These are phyloP conservation scores for Nemania sp. DNA, from an alignment of 2,329 filamentous ascomycete genomes.

Conservation along the genomic window DNA sequence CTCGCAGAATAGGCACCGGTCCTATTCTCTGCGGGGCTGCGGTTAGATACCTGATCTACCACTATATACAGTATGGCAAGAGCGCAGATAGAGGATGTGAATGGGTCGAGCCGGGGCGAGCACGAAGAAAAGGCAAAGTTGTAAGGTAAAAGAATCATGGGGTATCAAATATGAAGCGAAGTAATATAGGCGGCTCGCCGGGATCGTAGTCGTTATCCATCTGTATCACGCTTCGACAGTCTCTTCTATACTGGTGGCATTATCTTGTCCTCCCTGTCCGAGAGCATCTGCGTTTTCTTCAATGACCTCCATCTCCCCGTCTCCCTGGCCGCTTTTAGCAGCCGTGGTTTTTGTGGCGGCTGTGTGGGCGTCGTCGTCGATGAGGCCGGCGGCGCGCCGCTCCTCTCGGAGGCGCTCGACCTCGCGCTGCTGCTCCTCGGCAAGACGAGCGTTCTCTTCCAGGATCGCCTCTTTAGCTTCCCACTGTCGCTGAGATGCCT, in stretches of 20 bases:
- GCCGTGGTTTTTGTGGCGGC: slow-evolving; percentile 44
- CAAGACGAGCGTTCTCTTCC: slow-evolving; percentile 51
- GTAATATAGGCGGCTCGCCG: not conserved
- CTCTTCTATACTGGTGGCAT: not conserved
- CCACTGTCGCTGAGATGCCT: slow-evolving; percentile 47
- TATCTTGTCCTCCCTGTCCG: slow-evolving; percentile 3
- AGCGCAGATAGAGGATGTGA: not conserved
- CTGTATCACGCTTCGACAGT: too few species aligned
- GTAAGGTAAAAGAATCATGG: slow-evolving; percentile 28
- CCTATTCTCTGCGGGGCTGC: too few species aligned
- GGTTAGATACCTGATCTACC: not conserved
- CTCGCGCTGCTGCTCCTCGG: slow-evolving; percentile 50
- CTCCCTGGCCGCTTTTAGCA: slow-evolving; percentile 13
- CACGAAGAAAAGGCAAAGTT: slow-evolving; percentile 6
- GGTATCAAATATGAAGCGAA: slow-evolving; percentile 34
- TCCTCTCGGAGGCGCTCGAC: slow-evolving; percentile 50
- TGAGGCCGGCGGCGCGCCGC: slow-evolving; percentile 38
- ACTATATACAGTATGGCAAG: not conserved
- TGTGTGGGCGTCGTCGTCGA: slow-evolving; percentile 47
- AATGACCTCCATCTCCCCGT: slow-evolving; percentile 16
- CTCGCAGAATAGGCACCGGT: too few species aligned
- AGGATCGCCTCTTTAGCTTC: slow-evolving; percentile 60
- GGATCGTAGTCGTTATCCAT: not conserved
- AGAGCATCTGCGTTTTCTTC: slow-evolving; percentile 26
- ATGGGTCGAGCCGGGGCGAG: not conserved